Percentiles rank a stretch among this genome's conserved stretches.
Conservation (phyloP, 2,329 filamentous ascomycete genomes). For the Pseudovirgaria hyperparasitica region DNA sequence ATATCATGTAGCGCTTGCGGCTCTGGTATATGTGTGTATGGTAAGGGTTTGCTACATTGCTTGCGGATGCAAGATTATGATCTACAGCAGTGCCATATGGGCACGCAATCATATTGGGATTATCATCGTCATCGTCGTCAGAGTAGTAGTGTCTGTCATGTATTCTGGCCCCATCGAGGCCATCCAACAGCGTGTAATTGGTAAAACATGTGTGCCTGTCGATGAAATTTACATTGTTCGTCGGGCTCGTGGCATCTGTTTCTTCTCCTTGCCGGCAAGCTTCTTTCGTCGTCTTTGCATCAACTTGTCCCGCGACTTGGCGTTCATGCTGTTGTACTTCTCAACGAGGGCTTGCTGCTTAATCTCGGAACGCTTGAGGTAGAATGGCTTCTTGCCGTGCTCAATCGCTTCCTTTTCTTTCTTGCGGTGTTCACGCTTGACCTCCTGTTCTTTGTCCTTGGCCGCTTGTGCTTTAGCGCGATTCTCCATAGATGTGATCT, state of each 20-base stretch:
- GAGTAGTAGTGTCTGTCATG: too few species aligned
- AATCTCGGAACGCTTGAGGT: slow-evolving; percentile 59
- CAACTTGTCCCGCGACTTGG: slow-evolving; percentile 68
- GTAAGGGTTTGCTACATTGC: too few species aligned
- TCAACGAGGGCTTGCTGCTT: slow-evolving; percentile 75
- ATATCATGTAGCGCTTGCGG: too few species aligned
- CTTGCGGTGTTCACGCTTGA: slow-evolving; percentile 64
- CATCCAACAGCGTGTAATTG: too few species aligned
- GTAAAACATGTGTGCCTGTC: too few species aligned
- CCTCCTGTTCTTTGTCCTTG: slow-evolving; percentile 55
- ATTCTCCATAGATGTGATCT: slow-evolving; percentile 67
- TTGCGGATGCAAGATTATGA: too few species aligned
- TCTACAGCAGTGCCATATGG: too few species aligned
- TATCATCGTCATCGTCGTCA: too few species aligned
- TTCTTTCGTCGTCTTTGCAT: slow-evolving; percentile 88
- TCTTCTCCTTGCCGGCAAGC: slow-evolving; percentile 73
- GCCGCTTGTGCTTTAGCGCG: slow-evolving; percentile 56
- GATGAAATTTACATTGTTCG: slow-evolving; percentile 6
- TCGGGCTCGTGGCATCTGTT: slow-evolving; percentile 33
- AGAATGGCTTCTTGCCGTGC: slow-evolving; percentile 86
- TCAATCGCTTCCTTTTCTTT: slow-evolving; percentile 69
- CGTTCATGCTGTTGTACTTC: slow-evolving; percentile 71
- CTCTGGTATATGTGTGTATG: too few species aligned
- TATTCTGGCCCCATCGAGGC: too few species aligned
- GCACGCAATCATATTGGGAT: too few species aligned